Base-by-base conservation (phyloP, 441 rosid species). In the Pelargonium australe region DNA sequence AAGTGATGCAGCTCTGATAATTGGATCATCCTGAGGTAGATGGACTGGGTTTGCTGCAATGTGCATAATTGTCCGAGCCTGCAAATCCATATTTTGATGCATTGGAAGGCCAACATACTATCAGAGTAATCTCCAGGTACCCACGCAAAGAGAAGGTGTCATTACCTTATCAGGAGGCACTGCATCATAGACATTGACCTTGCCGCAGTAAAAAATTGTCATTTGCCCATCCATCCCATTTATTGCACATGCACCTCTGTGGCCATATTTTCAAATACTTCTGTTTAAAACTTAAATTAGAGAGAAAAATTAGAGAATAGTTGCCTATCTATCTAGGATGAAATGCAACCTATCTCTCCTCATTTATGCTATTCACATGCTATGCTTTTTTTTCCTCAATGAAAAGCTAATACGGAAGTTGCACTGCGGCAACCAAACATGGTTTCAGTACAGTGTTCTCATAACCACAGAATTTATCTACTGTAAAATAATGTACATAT, bases 181-280 rank as follows among this genome's bases (percentile, higher is more conserved):
- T 67, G 85, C 90, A 73, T 91, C 92, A 72, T 87, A 94, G 49
- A 89, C 98, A 72, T 88, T 89, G 75, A 94, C 91, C 86, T 91
- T 90, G 19, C 98, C 98, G 60, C 92, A 76, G 78, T 94, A 94
- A 83, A 94, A 89, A 77, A 94, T 91, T 6, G 97, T 87, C 98
- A 94, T 89, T 80, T 94, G 97, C 73, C 84, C 93, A 65, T 66
- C 71, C 12, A 37, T 20, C 64, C 79, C 82, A 76, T 69, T 83
- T 58, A 80, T 58, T 70, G 81, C 88, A 74, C 73, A 79, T 0
- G 78, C 79, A 72, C 83, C 75, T 76, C 98, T 86, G 84, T 61
- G 47, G 70, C 76, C 76, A 71, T 67, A 75, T 64, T 63, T 44
- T 65, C 23, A 73, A 61, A 72, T 13, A 69, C 65, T 57, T 61